These are phyloP conservation scores for Cardiosporidium cionae DNA, from an alignment of 169 alveolate species.

Conservation along the genomic window DNA sequence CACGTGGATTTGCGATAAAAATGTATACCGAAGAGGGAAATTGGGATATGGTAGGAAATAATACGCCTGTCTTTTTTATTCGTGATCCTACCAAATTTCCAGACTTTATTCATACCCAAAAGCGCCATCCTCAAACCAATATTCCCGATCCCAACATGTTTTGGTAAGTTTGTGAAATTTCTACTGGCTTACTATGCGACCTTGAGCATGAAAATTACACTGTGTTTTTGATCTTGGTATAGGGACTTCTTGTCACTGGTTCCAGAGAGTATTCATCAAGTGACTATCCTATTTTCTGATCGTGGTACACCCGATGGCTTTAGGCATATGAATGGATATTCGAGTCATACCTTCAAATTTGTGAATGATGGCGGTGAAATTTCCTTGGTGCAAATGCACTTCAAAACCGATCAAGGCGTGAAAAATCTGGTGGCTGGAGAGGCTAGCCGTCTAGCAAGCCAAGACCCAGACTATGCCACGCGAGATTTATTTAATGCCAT, in stretches of 20 bases:
- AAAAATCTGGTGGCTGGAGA: conserved; percentile 47
- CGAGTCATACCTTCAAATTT: conserved; percentile 60
- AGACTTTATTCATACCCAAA: conserved; percentile 66
- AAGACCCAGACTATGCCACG: conserved; percentile 60
- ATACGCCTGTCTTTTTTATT: conserved; percentile 66
- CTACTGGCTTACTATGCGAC: not conserved
- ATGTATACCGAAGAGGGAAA: conserved; percentile 75
- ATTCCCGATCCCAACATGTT: conserved; percentile 32
- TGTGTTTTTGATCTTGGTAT: not conserved
- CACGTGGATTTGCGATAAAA: conserved; percentile 67
- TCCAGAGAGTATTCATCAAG: conserved; percentile 63
- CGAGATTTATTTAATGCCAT: conserved; percentile 54
- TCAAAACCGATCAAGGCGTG: conserved; percentile 54
- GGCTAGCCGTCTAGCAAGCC: conserved; percentile 38
- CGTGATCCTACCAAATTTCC: conserved; percentile 70
- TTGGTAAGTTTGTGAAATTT: conserved; percentile 2
- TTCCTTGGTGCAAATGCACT: conserved; percentile 50
- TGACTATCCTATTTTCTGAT: conserved; percentile 50
- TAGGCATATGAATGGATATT: conserved; percentile 66
- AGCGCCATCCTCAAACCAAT: conserved; percentile 62
- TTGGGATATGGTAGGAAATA: conserved; percentile 68
- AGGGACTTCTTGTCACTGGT: conserved; percentile 54
- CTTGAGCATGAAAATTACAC: not conserved
- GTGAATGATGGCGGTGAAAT: conserved; percentile 38
- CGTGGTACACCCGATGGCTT: conserved; percentile 72